These are phyloP conservation scores for Taxillus chinensis DNA, from an alignment of 164 flowering plant species.

Conservation along the genomic window DNA sequence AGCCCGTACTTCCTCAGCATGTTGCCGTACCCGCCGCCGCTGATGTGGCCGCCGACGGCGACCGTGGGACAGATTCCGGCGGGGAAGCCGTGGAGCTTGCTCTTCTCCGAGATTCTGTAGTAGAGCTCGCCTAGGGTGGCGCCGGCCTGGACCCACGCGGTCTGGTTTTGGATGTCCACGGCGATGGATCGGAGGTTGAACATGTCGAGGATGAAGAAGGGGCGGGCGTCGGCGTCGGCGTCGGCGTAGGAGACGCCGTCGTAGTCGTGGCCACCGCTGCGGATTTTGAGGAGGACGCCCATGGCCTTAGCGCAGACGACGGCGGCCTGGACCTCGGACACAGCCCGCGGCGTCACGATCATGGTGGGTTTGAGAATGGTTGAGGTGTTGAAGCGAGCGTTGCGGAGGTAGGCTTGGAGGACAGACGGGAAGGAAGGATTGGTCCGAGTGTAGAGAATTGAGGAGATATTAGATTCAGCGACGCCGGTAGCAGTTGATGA, in stretches of 20 bases:
- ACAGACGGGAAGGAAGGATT: conserved; percentile 14
- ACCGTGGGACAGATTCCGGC: conserved; percentile 21
- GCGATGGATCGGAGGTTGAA: neutral
- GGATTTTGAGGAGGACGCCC: neutral
- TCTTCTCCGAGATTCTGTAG: conserved; percentile 17
- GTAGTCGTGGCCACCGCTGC: conserved; percentile 22
- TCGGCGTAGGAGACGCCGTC: neutral
- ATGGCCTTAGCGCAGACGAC: neutral
- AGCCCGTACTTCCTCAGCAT: conserved; percentile 22
- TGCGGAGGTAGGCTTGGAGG: neutral
- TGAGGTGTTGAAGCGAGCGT: neutral
- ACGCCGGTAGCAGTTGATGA: neutral
- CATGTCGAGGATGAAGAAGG: neutral
- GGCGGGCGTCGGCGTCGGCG: neutral
- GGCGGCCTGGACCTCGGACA: neutral
- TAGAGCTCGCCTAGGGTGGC: conserved; percentile 21
- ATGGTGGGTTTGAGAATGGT: neutral
- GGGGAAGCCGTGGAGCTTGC: conserved; percentile 13
- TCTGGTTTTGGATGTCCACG: conserved; percentile 6
- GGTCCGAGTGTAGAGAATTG: conserved; percentile 13
- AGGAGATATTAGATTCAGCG: conserved; percentile 5
- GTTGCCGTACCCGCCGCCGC: conserved; percentile 22
- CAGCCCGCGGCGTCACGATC: neutral
- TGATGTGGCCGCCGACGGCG: conserved; percentile 20
- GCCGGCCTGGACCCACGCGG: conserved; percentile 20